Conservation (phyloP, 768 basidiomycete species). For the Pleurotus djamor region DNA sequence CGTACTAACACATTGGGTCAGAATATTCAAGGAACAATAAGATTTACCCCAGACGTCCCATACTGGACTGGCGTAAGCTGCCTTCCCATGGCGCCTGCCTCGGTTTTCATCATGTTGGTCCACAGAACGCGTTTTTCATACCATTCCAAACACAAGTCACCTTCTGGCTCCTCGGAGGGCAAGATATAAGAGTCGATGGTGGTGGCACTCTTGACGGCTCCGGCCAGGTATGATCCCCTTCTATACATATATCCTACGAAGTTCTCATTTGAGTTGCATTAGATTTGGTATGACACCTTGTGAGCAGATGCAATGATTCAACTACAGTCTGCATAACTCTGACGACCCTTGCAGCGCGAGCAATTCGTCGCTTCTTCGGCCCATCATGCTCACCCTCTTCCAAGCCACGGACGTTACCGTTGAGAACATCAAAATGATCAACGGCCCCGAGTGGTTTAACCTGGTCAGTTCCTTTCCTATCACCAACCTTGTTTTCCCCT, state of each 20-base stretch:
- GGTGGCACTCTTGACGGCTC: constrained; percentile 66
- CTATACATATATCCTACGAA: neutral
- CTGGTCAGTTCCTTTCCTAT: constrained; percentile 23
- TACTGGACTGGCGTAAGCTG: constrained; percentile 53
- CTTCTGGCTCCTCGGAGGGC: constrained; percentile 55
- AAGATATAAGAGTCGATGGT: constrained; percentile 46
- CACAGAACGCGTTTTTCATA: constrained; percentile 49
- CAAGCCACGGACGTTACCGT: constrained; percentile 47
- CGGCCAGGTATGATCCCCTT: constrained; percentile 44
- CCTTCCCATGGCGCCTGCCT: neutral
- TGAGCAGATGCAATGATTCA: constrained; percentile 10
- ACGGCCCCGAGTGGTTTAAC: constrained; percentile 53
- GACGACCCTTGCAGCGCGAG: constrained; percentile 26
- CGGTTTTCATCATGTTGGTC: too few relatives aligned
- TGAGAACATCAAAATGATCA: constrained; percentile 44
- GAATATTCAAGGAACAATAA: constrained; percentile 49
- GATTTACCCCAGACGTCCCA: constrained; percentile 45
- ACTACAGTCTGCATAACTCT: neutral
- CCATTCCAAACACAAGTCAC: constrained; percentile 52
- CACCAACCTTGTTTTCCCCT: neutral
- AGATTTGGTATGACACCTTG: constrained; percentile 61
- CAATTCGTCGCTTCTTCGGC: constrained; percentile 46
- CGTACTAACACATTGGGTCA: constrained; percentile 12
- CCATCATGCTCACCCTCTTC: constrained; percentile 54
- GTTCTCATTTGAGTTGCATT: neutral